Percentiles rank a stretch among this genome's conserved stretches.
Conservation (phyloP, 805 yeast species). For the Candida gorgasii region DNA sequence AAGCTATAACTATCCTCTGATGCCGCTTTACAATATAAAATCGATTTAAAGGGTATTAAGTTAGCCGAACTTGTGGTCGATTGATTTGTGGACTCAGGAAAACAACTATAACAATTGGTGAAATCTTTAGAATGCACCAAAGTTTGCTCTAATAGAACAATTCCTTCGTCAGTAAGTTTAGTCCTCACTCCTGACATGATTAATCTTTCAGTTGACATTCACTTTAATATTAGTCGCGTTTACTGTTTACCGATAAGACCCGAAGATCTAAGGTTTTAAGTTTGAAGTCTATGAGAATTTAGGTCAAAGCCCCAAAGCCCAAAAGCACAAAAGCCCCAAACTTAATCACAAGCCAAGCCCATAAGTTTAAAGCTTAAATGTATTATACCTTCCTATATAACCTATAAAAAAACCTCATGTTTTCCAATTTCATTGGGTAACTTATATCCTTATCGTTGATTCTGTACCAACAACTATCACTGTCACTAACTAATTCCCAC, state of each 20-base stretch:
- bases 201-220: conserved; percentile 12
- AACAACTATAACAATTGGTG: background rate
- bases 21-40: conserved; percentile 25
- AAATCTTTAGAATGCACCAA: background rate
- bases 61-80: background rate
- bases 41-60: conserved; percentile 23
- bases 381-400: conserved; percentile 56
- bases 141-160: conserved; percentile 5
- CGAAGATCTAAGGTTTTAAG: too few relatives aligned
- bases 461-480: conserved; percentile 85
- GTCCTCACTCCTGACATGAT: conserved; percentile 5
- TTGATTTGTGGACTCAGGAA: background rate
- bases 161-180: conserved; percentile 1
- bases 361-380: too few relatives aligned
- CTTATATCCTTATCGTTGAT: conserved; percentile 47
- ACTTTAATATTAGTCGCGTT: too few relatives aligned
- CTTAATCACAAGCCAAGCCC: too few relatives aligned
- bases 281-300: too few relatives aligned
- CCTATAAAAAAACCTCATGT: conserved; percentile 84
- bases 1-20: conserved; percentile 14
- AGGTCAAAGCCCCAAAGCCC: too few relatives aligned
- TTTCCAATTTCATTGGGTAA: conserved; percentile 72
- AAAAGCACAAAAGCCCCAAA: too few relatives aligned
- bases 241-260: background rate
- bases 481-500: conserved; percentile 66